Percentiles rank a stretch among this genome's conserved stretches.
These are phyloP conservation scores for Elsinoe arachidis DNA, from an alignment of 2,329 filamentous ascomycete genomes.

Conservation along the genomic window DNA sequence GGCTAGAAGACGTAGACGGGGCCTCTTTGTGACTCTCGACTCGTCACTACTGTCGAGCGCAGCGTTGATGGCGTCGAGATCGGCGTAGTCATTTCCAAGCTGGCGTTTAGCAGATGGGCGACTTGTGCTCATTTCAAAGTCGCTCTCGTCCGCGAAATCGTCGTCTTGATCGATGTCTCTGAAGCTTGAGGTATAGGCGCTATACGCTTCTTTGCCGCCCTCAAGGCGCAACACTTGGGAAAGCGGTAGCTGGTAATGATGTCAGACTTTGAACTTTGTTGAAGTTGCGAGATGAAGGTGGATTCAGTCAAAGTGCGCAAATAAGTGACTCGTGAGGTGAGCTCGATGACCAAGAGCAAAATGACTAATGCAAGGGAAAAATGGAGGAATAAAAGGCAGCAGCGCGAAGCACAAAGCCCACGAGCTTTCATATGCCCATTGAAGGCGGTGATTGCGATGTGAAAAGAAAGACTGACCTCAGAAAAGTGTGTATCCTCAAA, in stretches of 20 bases:
- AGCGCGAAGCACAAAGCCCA: too few species aligned
- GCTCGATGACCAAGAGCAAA: background rate
- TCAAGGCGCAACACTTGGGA: conserved; percentile 31
- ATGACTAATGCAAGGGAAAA: background rate
- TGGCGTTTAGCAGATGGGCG: conserved; percentile 1
- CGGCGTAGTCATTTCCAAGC: background rate
- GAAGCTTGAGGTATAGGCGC: conserved; percentile 12
- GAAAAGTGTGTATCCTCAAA: conserved; percentile 33
- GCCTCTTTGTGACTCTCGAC: background rate
- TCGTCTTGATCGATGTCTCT: background rate
- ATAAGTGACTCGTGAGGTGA: background rate
- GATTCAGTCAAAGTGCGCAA: too few species aligned
- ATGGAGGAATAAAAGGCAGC: background rate
- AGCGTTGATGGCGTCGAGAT: background rate
- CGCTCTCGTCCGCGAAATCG: conserved; percentile 1
- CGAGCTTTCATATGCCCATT: too few species aligned
- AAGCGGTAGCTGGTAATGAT: background rate
- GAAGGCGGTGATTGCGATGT: too few species aligned
- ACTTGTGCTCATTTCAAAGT: conserved; percentile 15
- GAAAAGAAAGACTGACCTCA: conserved; percentile 27
- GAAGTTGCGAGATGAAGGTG: background rate
- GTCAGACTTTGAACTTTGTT: background rate
- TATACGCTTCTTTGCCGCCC: conserved; percentile 40
- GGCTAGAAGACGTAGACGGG: background rate
- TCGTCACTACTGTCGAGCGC: background rate